Evolutionary conservation across 192 early-diverging fungal genomes (phyloP).

Genomic region (Geranomyces michiganensis): DNA sequence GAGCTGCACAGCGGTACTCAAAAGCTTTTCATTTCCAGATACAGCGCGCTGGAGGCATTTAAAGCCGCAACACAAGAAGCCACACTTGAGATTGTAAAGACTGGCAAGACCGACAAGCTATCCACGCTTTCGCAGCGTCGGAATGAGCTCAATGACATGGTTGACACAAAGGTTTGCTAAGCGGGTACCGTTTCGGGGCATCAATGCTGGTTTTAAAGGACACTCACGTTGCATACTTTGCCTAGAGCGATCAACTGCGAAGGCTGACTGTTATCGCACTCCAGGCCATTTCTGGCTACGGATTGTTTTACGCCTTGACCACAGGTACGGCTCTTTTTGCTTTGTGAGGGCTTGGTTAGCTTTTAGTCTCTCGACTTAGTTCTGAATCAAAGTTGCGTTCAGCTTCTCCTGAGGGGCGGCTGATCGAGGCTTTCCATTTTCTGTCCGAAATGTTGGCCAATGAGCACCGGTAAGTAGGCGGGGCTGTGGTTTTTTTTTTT

Average conservation of each 20-base stretch:
- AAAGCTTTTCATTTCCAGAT: slow-evolving; percentile 36
- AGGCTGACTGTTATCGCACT: slow-evolving; percentile 51
- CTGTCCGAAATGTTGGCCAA: slow-evolving; percentile 53
- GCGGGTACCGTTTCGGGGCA: too few relatives aligned
- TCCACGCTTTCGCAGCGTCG: slow-evolving; percentile 46
- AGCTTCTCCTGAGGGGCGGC: slow-evolving; percentile 32
- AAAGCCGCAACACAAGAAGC: slow-evolving; percentile 56
- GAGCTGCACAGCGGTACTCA: background rate
- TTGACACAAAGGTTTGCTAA: slow-evolving; percentile 50
- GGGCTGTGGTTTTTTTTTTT: too few relatives aligned
- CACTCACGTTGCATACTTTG: too few relatives aligned
- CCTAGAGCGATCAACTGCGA: slow-evolving; percentile 54
- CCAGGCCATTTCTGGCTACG: slow-evolving; percentile 52
- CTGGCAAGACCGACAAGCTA: slow-evolving; percentile 60
- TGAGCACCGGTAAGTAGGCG: slow-evolving; percentile 48
- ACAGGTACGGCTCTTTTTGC: slow-evolving; percentile 28
- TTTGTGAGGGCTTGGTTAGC: background rate
- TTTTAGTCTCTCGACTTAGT: background rate
- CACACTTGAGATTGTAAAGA: slow-evolving; percentile 63
- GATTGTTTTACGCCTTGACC: slow-evolving; percentile 51
- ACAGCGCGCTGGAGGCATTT: slow-evolving; percentile 50
- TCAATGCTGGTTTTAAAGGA: too few relatives aligned
- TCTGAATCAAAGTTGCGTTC: background rate
- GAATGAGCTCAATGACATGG: slow-evolving; percentile 51
- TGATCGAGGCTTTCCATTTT: slow-evolving; percentile 47